Conservation (phyloP, 257 asterid genomes). For the Solanum raphanifolium region DNA sequence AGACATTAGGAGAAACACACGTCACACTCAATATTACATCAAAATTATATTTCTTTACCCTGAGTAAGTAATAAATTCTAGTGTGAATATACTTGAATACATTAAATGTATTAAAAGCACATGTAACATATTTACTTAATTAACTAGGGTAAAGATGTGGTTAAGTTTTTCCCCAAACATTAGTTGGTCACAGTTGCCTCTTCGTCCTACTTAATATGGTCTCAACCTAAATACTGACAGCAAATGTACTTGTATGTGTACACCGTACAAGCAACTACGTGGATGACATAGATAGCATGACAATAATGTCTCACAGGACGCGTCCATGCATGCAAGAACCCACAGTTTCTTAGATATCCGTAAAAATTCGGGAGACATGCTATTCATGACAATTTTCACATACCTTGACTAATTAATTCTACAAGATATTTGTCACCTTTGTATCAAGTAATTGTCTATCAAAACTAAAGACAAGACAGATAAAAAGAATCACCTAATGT, state of each 20-base stretch:
- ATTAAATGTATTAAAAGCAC: not conserved
- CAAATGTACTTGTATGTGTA: not conserved
- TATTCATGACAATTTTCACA: not conserved
- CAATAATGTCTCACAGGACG: not conserved
- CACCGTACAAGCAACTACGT: not conserved
- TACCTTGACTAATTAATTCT: not conserved
- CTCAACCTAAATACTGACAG: not conserved
- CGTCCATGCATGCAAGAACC: not conserved
- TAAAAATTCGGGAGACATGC: not conserved
- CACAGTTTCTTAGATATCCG: not conserved
- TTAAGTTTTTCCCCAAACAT: not conserved
- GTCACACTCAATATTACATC: not conserved
- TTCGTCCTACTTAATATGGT: not conserved
- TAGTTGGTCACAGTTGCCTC: not conserved
- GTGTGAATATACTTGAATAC: not conserved
- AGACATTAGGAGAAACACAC: not conserved
- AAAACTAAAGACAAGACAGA: too few relatives aligned
- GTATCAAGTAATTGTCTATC: not conserved
- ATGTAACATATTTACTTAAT: not conserved
- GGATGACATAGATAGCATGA: not conserved
- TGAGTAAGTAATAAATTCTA: not conserved
- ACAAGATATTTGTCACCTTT: not conserved
- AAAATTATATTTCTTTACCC: not conserved
- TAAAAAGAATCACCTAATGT: not conserved
- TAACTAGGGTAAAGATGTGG: not conserved